phyloP scores from a whole-genome alignment of 2,329 filamentous ascomycete species.

The Epichloe bromicola region DNA sequence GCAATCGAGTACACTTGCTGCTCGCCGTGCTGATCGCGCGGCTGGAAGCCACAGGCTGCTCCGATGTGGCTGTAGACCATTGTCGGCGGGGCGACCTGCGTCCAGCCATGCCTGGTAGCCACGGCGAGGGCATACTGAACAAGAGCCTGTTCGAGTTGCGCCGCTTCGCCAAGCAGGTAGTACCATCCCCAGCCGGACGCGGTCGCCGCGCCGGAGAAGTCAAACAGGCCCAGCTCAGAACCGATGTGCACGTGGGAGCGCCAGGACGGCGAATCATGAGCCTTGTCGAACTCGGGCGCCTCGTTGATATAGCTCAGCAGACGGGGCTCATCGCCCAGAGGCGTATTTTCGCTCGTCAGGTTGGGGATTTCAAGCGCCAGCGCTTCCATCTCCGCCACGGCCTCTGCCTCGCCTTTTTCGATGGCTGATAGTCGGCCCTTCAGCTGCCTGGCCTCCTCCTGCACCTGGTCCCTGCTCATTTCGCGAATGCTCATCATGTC shows the following conservation, averaged over 20 bases:
- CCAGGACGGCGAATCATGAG: constrained; percentile 30
- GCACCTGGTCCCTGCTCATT: constrained; percentile 36
- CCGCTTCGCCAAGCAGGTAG: constrained; percentile 82
- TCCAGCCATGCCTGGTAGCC: constrained; percentile 64
- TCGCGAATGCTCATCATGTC: constrained; percentile 22
- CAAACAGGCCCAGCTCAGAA: constrained; percentile 71
- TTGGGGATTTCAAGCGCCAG: constrained; percentile 77
- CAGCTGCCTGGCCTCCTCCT: constrained; percentile 49
- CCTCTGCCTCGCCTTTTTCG: constrained; percentile 45
- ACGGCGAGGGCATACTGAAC: constrained; percentile 72
- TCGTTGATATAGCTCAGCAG: constrained; percentile 72
- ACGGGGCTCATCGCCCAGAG: constrained; percentile 50
- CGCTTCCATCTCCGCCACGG: constrained; percentile 53
- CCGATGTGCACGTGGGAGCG: constrained; percentile 81
- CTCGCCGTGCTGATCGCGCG: constrained; percentile 78
- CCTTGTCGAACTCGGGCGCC: constrained; percentile 31
- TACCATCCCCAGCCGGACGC: constrained; percentile 97
- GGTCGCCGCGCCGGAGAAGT: constrained; percentile 71
- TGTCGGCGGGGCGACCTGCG: constrained; percentile 68
- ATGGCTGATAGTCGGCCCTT: constrained; percentile 50
- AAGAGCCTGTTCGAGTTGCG: constrained; percentile 87
- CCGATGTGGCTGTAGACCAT: constrained; percentile 89
- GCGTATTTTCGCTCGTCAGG: constrained; percentile 65
- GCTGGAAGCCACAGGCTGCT: constrained; percentile 85
- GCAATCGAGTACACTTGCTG: constrained; percentile 80